Base-by-base conservation (phyloP, 208 protist genomes). In the Trypanosoma theileri region DNA sequence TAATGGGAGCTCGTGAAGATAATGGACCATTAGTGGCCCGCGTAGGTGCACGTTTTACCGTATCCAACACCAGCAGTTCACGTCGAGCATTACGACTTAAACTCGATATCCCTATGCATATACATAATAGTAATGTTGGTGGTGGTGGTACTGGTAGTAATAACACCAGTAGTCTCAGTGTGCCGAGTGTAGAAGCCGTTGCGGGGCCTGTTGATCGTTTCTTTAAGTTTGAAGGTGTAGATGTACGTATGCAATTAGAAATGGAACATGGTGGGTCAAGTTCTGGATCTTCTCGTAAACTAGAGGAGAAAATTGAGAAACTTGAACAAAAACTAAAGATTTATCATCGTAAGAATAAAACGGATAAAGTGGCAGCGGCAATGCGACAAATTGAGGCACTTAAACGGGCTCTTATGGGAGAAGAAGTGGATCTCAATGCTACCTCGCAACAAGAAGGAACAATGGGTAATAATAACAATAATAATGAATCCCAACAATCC, bases 251-350 rank as follows among this genome's bases (percentile, higher is more conserved):
- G 58, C 80, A 93, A 46, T 66, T 95, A 13, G 85, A 93, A 28
- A 87, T 92, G 70, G 78, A 88, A 58, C 70, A 86, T 57, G 78
- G 77, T 55, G 82, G 82, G 3, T 65, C 83, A 0, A 82, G 71
- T 55, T 85, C 87, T 4, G 80, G 78, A 28, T 91, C 83, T 11
- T 83, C 82, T 40, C 71, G 87, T 4, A 93, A 92, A 66, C 69
- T 95, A 58, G 90, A 93, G 59, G 87, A 95, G 69, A 79, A 93
- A 69, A 92, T 95, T 59, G 90, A 95, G 61, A 92, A 93, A 64
- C 78, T 95, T 21, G 85, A 95, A 69, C 90, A 95, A 57, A 95
- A 95, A 65, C 52, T 95, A 21, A 91, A 92, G 55, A 95, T 95
- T 56, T 92, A 95, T 54, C 64, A 79, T 28, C 80, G 90, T 19